phyloP scores from a whole-genome alignment of 257 asterid genomes.

The Gentiana macrophylla region DNA sequence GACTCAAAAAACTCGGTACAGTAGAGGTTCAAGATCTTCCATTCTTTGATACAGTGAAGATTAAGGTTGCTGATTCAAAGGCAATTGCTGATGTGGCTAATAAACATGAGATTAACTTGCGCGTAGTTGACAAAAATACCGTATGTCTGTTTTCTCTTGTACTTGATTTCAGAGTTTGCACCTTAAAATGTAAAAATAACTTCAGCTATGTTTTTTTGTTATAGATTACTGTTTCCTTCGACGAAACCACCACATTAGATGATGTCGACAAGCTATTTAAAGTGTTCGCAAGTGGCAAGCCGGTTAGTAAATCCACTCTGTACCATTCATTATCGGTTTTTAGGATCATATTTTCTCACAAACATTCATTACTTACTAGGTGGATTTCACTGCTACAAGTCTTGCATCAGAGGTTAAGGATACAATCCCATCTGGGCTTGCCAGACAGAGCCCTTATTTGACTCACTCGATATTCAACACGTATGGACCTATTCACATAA shows the following conservation, averaged over 20 bases:
- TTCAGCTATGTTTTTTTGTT: slow-evolving; percentile 11
- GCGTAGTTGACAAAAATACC: slow-evolving; percentile 63
- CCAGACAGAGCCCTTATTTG: slow-evolving; percentile 70
- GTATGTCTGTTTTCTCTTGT: slow-evolving; percentile 34
- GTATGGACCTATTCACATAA: slow-evolving; percentile 29
- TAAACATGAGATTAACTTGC: slow-evolving; percentile 61
- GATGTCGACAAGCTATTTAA: slow-evolving; percentile 88
- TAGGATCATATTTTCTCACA: not conserved
- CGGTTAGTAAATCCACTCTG: slow-evolving; percentile 37
- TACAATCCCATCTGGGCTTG: slow-evolving; percentile 69
- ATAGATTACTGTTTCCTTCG: slow-evolving; percentile 80
- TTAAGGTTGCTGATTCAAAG: slow-evolving; percentile 57
- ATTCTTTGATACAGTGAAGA: slow-evolving; percentile 90
- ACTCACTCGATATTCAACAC: slow-evolving; percentile 86
- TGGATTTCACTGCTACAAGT: slow-evolving; percentile 70
- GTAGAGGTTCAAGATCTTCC: slow-evolving; percentile 88
- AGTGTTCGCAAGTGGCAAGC: slow-evolving; percentile 75
- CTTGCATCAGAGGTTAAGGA: slow-evolving; percentile 73
- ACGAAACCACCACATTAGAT: slow-evolving; percentile 86
- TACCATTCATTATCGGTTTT: slow-evolving; percentile 3
- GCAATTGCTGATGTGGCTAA: slow-evolving; percentile 77
- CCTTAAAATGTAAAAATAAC: slow-evolving; percentile 6
- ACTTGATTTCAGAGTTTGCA: not conserved
- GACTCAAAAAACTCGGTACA: slow-evolving; percentile 77
- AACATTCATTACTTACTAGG: slow-evolving; percentile 26